Percentiles rank a stretch among this genome's conserved stretches.
Conservation (phyloP, 2,329 filamentous ascomycete species). For the Lecanicillium sp. region DNA sequence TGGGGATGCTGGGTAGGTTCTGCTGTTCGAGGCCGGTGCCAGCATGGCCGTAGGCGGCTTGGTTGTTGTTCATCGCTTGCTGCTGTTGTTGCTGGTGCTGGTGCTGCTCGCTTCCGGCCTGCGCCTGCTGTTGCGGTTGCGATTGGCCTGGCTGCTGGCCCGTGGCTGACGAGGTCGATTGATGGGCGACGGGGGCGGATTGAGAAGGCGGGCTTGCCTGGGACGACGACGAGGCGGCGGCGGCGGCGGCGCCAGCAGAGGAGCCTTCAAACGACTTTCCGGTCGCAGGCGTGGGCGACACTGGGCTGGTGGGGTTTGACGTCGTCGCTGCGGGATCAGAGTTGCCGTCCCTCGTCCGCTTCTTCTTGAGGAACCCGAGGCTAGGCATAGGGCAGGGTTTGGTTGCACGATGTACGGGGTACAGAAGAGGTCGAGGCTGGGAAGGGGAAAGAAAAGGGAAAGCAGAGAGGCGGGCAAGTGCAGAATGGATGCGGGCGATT, state of each 20-base stretch:
- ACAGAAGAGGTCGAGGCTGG: conserved; percentile 4
- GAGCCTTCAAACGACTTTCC: conserved; percentile 41
- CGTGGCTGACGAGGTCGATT: conserved; percentile 15
- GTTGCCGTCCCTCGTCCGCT: conserved; percentile 88
- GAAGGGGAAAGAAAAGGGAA: conserved; percentile 8
- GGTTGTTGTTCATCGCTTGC: conserved; percentile 6
- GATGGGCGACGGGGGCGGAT: conserved; percentile 19
- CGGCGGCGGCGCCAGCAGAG: conserved; percentile 22
- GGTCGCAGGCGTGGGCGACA: conserved; percentile 44
- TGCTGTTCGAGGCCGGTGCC: conserved; percentile 42
- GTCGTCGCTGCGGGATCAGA: conserved; percentile 62
- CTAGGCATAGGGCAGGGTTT: conserved; percentile 63
- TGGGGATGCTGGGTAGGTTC: conserved; percentile 74
- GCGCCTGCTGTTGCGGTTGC: conserved; percentile 12
- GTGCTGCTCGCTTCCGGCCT: conserved; percentile 13
- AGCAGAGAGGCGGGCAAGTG: conserved; percentile 7
- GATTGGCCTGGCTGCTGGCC: conserved; percentile 9
- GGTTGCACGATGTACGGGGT: not conserved
- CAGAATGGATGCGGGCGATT: no score
- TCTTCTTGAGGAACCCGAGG: conserved; percentile 96
- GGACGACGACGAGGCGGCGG: conserved; percentile 1
- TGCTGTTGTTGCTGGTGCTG: conserved; percentile 16
- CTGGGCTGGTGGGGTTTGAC: conserved; percentile 56
- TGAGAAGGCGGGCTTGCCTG: conserved; percentile 5
- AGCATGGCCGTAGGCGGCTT: conserved; percentile 12